Base-by-base conservation (phyloP, 2,329 filamentous ascomycete genomes). In the Talaromyces sp. region DNA sequence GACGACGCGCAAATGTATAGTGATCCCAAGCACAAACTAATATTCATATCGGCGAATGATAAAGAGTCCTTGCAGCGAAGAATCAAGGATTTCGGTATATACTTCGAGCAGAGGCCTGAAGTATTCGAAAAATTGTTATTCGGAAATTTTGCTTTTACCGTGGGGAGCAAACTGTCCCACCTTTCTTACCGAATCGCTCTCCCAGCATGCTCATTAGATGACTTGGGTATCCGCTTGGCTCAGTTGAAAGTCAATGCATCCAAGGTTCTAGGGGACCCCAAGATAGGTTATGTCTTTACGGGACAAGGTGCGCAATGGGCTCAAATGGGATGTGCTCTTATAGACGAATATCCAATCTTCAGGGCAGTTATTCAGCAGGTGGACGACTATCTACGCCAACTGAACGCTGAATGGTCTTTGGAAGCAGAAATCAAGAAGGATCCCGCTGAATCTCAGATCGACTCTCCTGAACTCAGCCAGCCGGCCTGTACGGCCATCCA, bases 81-180 rank as follows among this genome's bases (percentile, higher is more conserved):
- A 14, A 71, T 72, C 8, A 67, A 68, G 27, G 70, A 72, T 43
- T 71, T 59, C 37, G 47, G 61, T 24, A 65, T 66, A 24, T 60
- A 67, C 31, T 60, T 67, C 70, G 78, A 33, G 76, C 78, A 22
- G 73, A 77, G 52, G 74, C 79, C 65, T 77, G 78, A 69, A 9
- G 66, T 68, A 6, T 65, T 73, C 2, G 70, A 73, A 33, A 67
- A 67, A 4, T 69, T 72, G 47, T 68, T 74, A 57, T 65, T 65
- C 27, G 50, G 58, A 22, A 65, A 65, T 57, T 61, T 65, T 48
- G 70, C 69, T 16, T 71, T 73, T 39, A 74, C 71, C 4, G 41
- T 73, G 24, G 71, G 72, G 9, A 70, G 63, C 54, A 72, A 70
- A 58, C 19, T 71, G 33, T 72, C 72, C 6, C 69, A 72, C 19